Evolutionary conservation across 116 monocot genomes (phyloP), one percentile per base, ranked within the genome.

Genomic region (Iris pallida): DNA sequence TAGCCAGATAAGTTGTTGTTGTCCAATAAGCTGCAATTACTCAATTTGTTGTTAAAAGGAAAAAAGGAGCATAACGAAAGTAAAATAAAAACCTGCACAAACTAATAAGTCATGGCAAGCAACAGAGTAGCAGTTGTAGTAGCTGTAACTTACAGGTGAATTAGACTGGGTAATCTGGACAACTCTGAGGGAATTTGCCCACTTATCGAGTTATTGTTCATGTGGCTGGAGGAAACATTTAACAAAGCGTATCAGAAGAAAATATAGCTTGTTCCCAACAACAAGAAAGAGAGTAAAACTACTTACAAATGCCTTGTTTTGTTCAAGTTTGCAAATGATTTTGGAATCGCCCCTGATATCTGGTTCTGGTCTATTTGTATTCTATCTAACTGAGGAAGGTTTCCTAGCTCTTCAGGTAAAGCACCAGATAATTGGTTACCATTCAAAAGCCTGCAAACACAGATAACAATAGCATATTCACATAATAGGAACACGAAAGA

Each of bases 251-350:
- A 44, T 57, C 17, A 63, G 19, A 45, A 69, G 72, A 60, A 77
- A 75, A 63, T 48, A 59, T 46, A 73, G 5, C 9, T 9, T 18
- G 6, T 47, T 53, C 17, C 16, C 58, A 71, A 12, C 18, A 63
- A 61, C 53, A 57, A 18, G 14, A 69, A 64, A 51, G 8, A 12
- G 7, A 63, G 55, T 45, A 16, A 56, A 73, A 16, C 40, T 63
- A 90, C 93, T 90, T 63, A 97, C 97, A 97, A 90, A 85, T 97
- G 97, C 64, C 88, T 79, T 70, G 83, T 83, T 70, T 71, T 90
- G 53, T 79, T 88, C 78, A 97, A 78, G 67, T 82, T 78, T 47
- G 90, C 81, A 77, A 92, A 97, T 69, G 97, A 90, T 60, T 71
- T 83, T 16, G 97, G 97, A 70, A 97, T 64, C 7, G 81, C 62